Evolutionary conservation across 345 rosid species (phyloP).

Genomic region (Capsella bursapastoris): DNA sequence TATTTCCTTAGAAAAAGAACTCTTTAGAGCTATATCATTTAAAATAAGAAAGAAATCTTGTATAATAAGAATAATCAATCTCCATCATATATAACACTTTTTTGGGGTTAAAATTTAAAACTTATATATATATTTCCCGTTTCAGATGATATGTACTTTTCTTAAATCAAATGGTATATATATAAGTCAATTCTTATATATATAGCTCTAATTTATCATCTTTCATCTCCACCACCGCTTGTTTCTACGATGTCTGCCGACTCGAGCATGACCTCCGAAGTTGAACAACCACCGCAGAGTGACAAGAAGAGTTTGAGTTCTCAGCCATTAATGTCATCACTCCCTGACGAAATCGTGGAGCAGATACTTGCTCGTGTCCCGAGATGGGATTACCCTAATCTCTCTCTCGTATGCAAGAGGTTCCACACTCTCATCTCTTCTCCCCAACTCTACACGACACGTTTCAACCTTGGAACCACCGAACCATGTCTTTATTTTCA

Average conservation of each 20-base stretch:
- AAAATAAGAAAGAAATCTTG: no score
- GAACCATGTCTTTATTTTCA: slow-evolving; percentile 59
- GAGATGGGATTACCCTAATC: slow-evolving; percentile 52
- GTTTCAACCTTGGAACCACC: slow-evolving; percentile 48
- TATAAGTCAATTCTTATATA: no score
- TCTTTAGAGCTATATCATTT: no score
- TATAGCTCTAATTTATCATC: no score
- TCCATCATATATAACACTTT: no score
- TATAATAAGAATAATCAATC: no score
- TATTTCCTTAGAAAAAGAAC: no score
- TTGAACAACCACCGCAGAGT: neutral
- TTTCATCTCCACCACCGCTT: neutral
- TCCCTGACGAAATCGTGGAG: slow-evolving; percentile 57
- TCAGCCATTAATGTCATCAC: neutral
- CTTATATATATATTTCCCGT: no score
- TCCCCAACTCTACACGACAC: slow-evolving; percentile 52
- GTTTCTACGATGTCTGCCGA: neutral
- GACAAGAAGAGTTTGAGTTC: neutral
- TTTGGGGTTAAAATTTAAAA: no score
- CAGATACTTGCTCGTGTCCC: slow-evolving; percentile 63
- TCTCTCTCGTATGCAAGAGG: slow-evolving; percentile 60
- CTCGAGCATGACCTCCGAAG: neutral
- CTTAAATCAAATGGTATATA: no score
- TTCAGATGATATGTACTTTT: no score
- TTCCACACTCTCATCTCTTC: slow-evolving; percentile 57